Evolutionary conservation across 2,329 filamentous ascomycete species (phyloP), one percentile per base, ranked within the genome.

Genomic region (Sclerotinia nivalis): DNA sequence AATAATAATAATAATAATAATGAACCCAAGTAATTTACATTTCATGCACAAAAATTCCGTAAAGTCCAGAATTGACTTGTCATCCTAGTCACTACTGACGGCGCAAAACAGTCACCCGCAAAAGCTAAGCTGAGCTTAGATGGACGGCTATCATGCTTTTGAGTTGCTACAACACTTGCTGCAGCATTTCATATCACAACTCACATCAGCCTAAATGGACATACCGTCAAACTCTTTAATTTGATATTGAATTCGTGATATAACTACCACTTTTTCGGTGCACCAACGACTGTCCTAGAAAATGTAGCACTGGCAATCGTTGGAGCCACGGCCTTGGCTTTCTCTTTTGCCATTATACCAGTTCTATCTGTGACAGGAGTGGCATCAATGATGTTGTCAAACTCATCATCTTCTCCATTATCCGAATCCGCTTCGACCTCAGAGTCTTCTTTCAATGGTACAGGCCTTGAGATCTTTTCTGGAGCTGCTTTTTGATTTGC

Each of bases 321-420:
- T 45, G 77, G 76, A 43, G 73, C 70, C 69, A 86, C 83, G 15
- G 25, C 12, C 22, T 49, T 66, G 7, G 47, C 60, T 25, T 66
- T 69, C 50, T 69, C 68, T 71, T 84, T 83, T 2, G 87, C 86
- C 54, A 84, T 82, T 58, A 91, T 89, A 0, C 95, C 95, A 18
- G 91, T 92, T 68, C 91, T 88, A 79, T 97, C 95, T 0, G 94
- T 97, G 25, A 96, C 88, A 0, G 93, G 93, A 4, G 93, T 95
- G 0, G 96, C 95, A 75, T 94, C 89, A 77, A 97, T 97, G 80
- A 99, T 96, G 74, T 91, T 91, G 77, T 98, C 95, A 77, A 98
- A 97, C 64, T 93, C 91, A 60, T 91, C 91, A 68, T 96, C 91
- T 61, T 79, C 76, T 43, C 82, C 86, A 69, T 91, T 87, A 72